phyloP scores from a whole-genome alignment of 768 basidiomycete genomes.

The Leccinum obscurum region DNA sequence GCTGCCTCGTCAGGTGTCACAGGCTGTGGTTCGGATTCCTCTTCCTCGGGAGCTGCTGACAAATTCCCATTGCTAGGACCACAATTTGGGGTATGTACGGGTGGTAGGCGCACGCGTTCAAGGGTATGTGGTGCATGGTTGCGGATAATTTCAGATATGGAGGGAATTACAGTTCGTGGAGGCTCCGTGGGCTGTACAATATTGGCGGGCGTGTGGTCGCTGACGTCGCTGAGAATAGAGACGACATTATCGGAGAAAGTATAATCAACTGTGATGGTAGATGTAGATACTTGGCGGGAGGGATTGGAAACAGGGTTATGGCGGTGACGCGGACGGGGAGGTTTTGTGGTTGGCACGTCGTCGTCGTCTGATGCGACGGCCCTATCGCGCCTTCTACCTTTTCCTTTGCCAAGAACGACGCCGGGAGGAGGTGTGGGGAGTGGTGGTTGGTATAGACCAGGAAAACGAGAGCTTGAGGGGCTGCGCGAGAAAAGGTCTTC shows the following conservation, averaged over 20 bases:
- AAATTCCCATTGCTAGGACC: slow-evolving; percentile 48
- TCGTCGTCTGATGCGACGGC: slow-evolving; percentile 53
- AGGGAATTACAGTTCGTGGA: slow-evolving; percentile 61
- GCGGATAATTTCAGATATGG: slow-evolving; percentile 87
- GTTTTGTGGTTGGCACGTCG: slow-evolving; percentile 30
- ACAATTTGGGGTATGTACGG: slow-evolving; percentile 48
- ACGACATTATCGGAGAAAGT: slow-evolving; percentile 18
- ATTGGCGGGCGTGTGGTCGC: slow-evolving; percentile 10
- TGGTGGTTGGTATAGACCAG: slow-evolving; percentile 74
- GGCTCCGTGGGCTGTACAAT: slow-evolving; percentile 27
- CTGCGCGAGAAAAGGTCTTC: slow-evolving; percentile 53
- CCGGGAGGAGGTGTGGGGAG: slow-evolving; percentile 84
- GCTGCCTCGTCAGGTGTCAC: slow-evolving; percentile 55
- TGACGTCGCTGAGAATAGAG: slow-evolving; percentile 11
- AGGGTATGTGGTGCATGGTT: slow-evolving; percentile 65
- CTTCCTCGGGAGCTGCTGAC: slow-evolving; percentile 47
- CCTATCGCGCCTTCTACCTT: slow-evolving; percentile 28
- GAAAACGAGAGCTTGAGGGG: slow-evolving; percentile 51
- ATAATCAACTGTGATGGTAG: slow-evolving; percentile 33
- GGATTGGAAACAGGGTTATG: slow-evolving; percentile 20
- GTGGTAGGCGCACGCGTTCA: slow-evolving; percentile 48
- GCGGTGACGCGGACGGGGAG: slow-evolving; percentile 23
- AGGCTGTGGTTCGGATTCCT: slow-evolving; percentile 51
- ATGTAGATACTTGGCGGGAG: slow-evolving; percentile 29
- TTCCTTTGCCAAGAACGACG: slow-evolving; percentile 59